phyloP scores from a whole-genome alignment of 2,329 filamentous ascomycete genomes.

The Orbilia oligospora region DNA sequence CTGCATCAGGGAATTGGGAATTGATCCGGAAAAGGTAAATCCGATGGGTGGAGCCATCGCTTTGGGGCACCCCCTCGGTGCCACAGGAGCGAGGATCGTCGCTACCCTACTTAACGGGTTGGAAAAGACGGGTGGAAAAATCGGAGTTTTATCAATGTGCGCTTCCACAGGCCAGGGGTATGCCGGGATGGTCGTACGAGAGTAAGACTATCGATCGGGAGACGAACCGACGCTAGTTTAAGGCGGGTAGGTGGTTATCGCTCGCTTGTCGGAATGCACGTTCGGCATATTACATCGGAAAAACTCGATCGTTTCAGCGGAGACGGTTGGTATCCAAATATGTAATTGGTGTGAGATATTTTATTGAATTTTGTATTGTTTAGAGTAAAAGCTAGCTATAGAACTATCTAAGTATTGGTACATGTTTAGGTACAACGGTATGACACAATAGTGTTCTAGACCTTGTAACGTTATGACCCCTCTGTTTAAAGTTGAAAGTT shows the following conservation, averaged over 20 bases:
- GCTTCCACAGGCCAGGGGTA: conserved; percentile 86
- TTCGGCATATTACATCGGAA: conserved; percentile 21
- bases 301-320: not conserved
- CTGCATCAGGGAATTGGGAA: conserved; percentile 70
- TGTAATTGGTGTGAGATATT: not conserved
- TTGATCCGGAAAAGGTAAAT: conserved; percentile 81
- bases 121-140: conserved; percentile 77
- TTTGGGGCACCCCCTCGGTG: conserved; percentile 90
- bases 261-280: conserved; percentile 39
- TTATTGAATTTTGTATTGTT: conserved; percentile 8
- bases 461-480: conserved; percentile 11
- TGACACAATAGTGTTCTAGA: conserved; percentile 9
- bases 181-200: conserved; percentile 77
- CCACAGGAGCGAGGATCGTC: conserved; percentile 86
- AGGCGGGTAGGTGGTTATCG: conserved; percentile 38
- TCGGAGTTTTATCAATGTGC: conserved; percentile 94
- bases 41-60: conserved; percentile 94
- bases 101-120: conserved; percentile 80
- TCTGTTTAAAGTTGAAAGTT: conserved; percentile 16
- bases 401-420: conserved; percentile 27
- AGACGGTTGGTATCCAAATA: not conserved
- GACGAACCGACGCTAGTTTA: conserved; percentile 38
- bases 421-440: not conserved
- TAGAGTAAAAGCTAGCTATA: conserved; percentile 34
- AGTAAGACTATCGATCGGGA: conserved; percentile 68